Conservation (phyloP, 345 rosid genomes). For the Stellera chamaejasme region DNA sequence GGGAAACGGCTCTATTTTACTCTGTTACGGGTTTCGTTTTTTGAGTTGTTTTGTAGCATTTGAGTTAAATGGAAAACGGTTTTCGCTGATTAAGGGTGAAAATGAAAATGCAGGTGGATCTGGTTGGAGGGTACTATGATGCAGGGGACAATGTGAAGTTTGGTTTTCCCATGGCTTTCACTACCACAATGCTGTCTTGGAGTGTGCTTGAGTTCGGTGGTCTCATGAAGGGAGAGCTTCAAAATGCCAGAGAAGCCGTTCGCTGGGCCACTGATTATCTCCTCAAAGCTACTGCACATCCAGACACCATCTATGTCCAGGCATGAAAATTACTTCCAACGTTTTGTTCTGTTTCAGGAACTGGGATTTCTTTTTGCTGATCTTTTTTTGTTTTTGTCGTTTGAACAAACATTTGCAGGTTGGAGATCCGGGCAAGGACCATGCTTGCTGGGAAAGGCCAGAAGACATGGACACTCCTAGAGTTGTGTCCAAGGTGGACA, state of each 20-base stretch:
- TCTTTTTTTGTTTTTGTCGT: no score
- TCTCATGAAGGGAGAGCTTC: background rate
- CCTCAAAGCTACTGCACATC: slow-evolving; percentile 1
- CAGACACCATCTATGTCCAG: background rate
- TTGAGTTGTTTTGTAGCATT: no score
- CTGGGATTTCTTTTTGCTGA: no score
- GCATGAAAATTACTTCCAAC: background rate
- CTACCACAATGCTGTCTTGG: slow-evolving; percentile 4
- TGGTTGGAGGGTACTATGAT: slow-evolving; percentile 4
- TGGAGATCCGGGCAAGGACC: slow-evolving; percentile 7
- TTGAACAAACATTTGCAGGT: background rate
- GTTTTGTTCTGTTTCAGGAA: no score
- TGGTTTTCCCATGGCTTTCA: slow-evolving; percentile 3
- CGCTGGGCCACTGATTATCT: slow-evolving; percentile 4
- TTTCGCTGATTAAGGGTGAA: background rate
- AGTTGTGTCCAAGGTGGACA: slow-evolving; percentile 17
- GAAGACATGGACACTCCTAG: slow-evolving; percentile 4
- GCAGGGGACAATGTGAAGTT: slow-evolving; percentile 4
- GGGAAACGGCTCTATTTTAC: no score
- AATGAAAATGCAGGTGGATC: background rate
- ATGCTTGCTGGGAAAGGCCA: slow-evolving; percentile 1
- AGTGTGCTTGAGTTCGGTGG: background rate
- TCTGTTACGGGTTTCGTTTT: no score
- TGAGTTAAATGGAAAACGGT: no score
- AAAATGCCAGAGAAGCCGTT: background rate